Percentiles rank a stretch among this genome's conserved stretches.
Conservation (phyloP, 768 basidiomycete species). For the Tricholoma sp. region DNA sequence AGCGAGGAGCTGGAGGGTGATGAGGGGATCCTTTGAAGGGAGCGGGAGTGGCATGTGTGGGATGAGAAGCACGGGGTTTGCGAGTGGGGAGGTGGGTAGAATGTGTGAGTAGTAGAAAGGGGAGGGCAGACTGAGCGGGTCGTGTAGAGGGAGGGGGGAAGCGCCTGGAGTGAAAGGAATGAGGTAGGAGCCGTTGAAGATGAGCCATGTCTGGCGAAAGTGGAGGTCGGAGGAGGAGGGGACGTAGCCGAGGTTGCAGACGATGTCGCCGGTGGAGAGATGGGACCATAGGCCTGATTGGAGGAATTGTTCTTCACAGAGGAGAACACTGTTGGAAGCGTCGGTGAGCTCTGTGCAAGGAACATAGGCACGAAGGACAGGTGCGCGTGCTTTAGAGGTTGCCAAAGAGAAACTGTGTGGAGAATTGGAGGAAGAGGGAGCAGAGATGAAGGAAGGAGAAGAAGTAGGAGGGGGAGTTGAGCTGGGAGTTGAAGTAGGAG, state of each 20-base stretch:
- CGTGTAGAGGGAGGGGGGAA: slow-evolving; percentile 44
- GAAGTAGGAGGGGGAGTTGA: slow-evolving; percentile 47
- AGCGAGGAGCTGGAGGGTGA: background rate
- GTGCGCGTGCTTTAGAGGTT: slow-evolving; percentile 59
- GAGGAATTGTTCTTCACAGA: slow-evolving; percentile 68
- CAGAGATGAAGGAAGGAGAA: slow-evolving; percentile 58
- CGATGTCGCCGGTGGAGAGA: slow-evolving; percentile 71
- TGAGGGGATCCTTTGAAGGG: background rate
- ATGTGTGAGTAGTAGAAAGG: slow-evolving; percentile 78
- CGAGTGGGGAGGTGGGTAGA: slow-evolving; percentile 27
- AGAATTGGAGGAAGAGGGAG: slow-evolving; percentile 39
- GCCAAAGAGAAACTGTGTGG: slow-evolving; percentile 66
- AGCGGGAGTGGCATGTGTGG: slow-evolving; percentile 22
- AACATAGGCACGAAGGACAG: slow-evolving; percentile 69
- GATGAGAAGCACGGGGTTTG: slow-evolving; percentile 33
- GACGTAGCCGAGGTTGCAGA: slow-evolving; percentile 79
- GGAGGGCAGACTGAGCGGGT: slow-evolving; percentile 61
- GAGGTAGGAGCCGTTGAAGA: slow-evolving; percentile 65
- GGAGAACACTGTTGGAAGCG: slow-evolving; percentile 36
- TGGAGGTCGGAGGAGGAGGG: slow-evolving; percentile 34
- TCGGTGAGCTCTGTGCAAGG: slow-evolving; percentile 56
- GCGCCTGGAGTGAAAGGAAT: slow-evolving; percentile 57
- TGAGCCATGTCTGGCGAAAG: slow-evolving; percentile 43
- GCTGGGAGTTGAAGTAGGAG: slow-evolving; percentile 6
- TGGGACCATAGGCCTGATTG: slow-evolving; percentile 66